Evolutionary conservation across 2,329 filamentous ascomycete species (phyloP).

Genomic region (Trichoderma oligosporum): DNA sequence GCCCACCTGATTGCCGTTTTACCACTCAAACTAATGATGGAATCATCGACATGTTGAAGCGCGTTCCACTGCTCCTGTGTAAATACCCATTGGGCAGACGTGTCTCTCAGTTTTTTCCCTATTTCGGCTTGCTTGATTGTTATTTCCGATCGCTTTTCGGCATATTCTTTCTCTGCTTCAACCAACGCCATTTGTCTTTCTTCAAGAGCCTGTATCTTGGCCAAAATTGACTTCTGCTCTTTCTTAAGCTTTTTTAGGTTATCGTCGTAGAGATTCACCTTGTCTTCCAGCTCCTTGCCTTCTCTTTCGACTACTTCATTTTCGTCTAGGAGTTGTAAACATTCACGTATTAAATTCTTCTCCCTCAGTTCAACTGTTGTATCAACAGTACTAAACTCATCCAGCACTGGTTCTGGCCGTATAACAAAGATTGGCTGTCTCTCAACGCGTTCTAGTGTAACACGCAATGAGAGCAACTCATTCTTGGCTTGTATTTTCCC

Average conservation of each 20-base stretch:
- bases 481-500: slow-evolving; percentile 6
- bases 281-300: not conserved
- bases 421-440: not conserved
- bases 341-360: not conserved
- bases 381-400: no score
- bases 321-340: not conserved
- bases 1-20: not conserved
- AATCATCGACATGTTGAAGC: not conserved
- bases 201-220: not conserved
- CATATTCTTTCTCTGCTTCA: not conserved
- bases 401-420: no score
- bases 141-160: not conserved
- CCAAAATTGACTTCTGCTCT: not conserved
- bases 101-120: not conserved
- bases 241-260: not conserved
- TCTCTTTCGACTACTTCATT: not conserved
- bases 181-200: not conserved
- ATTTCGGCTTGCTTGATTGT: not conserved
- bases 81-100: no score
- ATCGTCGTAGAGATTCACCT: not conserved
- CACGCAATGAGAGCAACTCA: not conserved
- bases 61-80: not conserved
- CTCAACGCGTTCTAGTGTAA: not conserved
- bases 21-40: not conserved
- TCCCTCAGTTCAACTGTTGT: not conserved